Percentiles rank a stretch among this genome's conserved stretches.
Evolutionary conservation across 2,329 filamentous ascomycete species (phyloP).

Genomic region (Penicillium sp.): DNA sequence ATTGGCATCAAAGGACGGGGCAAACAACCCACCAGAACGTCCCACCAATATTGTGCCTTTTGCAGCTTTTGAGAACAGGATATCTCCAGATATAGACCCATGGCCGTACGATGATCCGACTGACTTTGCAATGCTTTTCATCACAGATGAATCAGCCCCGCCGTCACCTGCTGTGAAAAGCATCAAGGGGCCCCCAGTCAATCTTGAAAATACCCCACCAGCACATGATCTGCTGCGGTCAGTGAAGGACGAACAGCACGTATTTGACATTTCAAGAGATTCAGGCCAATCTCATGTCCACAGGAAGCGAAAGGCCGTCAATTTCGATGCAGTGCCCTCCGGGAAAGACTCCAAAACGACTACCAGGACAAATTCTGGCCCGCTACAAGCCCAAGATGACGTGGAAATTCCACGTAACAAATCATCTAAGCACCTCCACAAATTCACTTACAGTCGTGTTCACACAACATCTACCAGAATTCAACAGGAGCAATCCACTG

Average conservation of each 20-base stretch:
- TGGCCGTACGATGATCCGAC: conserved; percentile 21
- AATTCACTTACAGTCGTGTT: conserved; percentile 25
- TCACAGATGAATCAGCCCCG: conserved; percentile 15
- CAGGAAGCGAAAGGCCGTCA: conserved; percentile 26
- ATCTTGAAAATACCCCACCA: not conserved
- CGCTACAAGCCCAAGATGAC: conserved; percentile 2
- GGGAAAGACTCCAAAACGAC: not conserved
- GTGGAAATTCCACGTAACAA: conserved; percentile 6
- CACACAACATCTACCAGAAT: conserved; percentile 13
- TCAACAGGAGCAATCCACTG: conserved; percentile 6
- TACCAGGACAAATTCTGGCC: not conserved
- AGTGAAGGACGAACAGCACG: not conserved
- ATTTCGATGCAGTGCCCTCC: conserved; percentile 15
- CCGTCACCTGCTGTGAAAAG: not conserved
- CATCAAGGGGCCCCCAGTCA: not conserved
- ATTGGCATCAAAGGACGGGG: not conserved
- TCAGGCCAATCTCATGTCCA: not conserved
- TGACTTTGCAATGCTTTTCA: conserved; percentile 32
- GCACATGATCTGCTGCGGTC: not conserved
- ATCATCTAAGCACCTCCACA: conserved; percentile 16
- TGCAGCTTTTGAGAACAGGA: conserved; percentile 26
- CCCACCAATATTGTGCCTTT: conserved; percentile 32
- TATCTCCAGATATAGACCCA: conserved; percentile 14
- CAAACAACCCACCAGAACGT: not conserved
- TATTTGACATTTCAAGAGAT: conserved; percentile 1